Percentiles rank a stretch among this genome's conserved stretches.
These are phyloP conservation scores for Solanum hybrid DNA, from an alignment of 305 asterid genomes.

Conservation along the genomic window DNA sequence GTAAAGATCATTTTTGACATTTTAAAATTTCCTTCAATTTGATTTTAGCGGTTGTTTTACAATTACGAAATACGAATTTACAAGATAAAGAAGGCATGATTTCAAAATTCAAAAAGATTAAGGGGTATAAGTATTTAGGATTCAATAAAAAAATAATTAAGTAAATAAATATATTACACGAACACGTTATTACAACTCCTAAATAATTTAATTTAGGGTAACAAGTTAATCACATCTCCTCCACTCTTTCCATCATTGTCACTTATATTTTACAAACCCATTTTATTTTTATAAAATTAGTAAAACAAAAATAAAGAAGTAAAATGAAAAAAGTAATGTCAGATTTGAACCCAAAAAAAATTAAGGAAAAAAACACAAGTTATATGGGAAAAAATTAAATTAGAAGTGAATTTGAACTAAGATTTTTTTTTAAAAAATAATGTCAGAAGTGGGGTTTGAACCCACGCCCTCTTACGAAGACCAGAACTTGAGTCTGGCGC, in stretches of 20 bases:
- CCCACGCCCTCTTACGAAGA: slow-evolving; percentile 33
- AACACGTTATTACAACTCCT: neutral
- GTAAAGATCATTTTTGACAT: neutral
- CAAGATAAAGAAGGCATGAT: neutral
- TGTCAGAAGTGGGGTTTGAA: slow-evolving; percentile 18
- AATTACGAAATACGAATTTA: too few species aligned
- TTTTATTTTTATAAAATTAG: neutral
- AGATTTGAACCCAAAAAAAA: neutral
- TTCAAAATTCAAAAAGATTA: neutral
- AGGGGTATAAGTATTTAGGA: neutral
- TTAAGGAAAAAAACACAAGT: neutral
- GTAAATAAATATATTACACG: neutral
- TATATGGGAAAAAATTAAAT: neutral
- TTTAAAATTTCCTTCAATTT: neutral
- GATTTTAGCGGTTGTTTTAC: neutral
- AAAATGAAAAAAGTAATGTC: neutral
- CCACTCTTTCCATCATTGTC: neutral
- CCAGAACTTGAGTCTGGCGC: slow-evolving; percentile 39
- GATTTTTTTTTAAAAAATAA: neutral
- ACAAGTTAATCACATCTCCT: neutral
- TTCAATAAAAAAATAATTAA: neutral
- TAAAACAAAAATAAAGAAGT: neutral
- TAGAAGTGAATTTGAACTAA: neutral
- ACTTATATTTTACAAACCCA: neutral
- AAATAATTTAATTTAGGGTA: neutral